These are phyloP conservation scores for Plantago ovata DNA, from an alignment of 257 asterid species.

Conservation along the genomic window DNA sequence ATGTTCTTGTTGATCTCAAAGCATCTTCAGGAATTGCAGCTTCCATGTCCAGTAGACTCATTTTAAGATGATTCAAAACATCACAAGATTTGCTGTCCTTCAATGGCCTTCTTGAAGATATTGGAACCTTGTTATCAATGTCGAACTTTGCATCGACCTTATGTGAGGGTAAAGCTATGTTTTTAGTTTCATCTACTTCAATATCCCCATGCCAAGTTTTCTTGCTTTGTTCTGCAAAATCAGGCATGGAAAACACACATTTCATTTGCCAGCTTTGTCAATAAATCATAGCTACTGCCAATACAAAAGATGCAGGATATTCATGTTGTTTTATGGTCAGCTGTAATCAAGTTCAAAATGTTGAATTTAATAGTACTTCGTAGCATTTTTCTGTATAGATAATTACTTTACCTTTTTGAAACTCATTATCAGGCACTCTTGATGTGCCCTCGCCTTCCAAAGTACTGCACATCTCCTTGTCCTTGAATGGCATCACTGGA, in stretches of 20 bases:
- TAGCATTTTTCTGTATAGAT: too few relatives aligned
- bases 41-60: conserved; percentile 22
- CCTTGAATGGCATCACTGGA: not conserved
- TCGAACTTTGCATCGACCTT: not conserved
- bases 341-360: too few relatives aligned
- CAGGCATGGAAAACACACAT: not conserved
- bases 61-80: conserved; percentile 17
- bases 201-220: conserved; percentile 2
- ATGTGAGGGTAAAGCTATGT: not conserved
- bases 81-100: conserved; percentile 1
- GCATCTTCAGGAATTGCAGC: conserved; percentile 20
- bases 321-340: too few relatives aligned
- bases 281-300: too few relatives aligned
- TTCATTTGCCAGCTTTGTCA: not conserved
- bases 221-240: not conserved
- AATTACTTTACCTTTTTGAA: not conserved
- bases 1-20: conserved; percentile 15
- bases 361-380: too few relatives aligned
- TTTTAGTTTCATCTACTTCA: too few relatives aligned
- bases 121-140: conserved; percentile 4
- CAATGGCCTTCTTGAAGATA: conserved; percentile 8
- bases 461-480: not conserved
- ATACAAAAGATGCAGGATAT: not conserved
- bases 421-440: not conserved
- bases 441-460: not conserved